Base-by-base conservation (phyloP, 148 eudicot species). In the Camellia sinensis region DNA sequence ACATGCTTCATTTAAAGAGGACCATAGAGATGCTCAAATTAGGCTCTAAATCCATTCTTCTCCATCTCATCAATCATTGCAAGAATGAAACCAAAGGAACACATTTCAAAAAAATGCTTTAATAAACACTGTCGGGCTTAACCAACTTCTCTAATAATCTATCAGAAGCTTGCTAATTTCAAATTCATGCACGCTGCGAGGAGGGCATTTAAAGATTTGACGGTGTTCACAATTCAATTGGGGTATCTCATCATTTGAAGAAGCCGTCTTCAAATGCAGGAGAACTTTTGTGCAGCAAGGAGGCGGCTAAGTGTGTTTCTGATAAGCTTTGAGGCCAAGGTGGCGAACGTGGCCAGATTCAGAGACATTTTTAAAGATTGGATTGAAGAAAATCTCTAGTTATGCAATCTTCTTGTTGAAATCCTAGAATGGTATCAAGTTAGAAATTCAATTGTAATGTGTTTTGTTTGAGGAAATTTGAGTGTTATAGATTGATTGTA, bases 171-270 rank as follows among this genome's bases (percentile, higher is more conserved):
- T 84, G 29, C 56, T 57, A 62, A 90, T 41, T 45, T 83, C 3
- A 89, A 79, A 56, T 72, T 83, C 63, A 91, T 85, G 74, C 93
- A 87, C 45, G 91, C 91, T 0, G 77, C 79, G 80, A 93, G 84
- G 6, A 93, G 87, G 77, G 91, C 88, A 79, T 93, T 93, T 52
- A 88, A 87, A 0, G 92, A 89, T 53, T 43, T 10, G 1, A 90
- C 91, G 87, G n/a, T 91, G 86, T 7, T 45, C 37, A 67, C 92
- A 89, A 0, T 83, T 83, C 72, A 82, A 62, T 3, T 83, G 46
- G 41, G 95, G 88, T 93, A 93, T 84, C 90, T 93, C 93, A 12
- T 91, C 97, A 78, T 17, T 89, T 85, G 1, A 91, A 78, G 60
- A 93, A 90, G 8, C 86, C 91, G 56, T 88, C 82, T 29, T 29